A percentile compares a stretch with the other conserved stretches of the same genome.
Conservation (phyloP, 1,284 basidiomycete genomes). For the Pulchroboletus neoregius region DNA sequence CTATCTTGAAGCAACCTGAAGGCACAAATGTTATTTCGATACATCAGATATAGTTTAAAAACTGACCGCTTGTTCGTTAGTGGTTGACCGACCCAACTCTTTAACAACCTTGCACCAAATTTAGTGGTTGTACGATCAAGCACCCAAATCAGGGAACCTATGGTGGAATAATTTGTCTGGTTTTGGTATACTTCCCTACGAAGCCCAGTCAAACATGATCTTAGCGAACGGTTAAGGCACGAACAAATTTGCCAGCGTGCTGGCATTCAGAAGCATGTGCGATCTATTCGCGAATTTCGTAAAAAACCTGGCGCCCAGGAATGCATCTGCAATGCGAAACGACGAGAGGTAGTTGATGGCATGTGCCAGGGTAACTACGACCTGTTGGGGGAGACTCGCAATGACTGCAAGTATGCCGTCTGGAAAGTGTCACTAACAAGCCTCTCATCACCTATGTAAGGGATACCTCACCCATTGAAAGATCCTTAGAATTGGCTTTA, state of each 20-base stretch:
- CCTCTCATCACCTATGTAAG: not conserved
- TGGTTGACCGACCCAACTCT: constrained; percentile 85
- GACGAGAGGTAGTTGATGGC: constrained; percentile 72
- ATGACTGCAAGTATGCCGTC: constrained; percentile 61
- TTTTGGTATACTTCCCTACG: constrained; percentile 84
- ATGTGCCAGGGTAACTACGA: constrained; percentile 75
- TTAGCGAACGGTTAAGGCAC: constrained; percentile 17
- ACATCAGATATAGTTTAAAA: not conserved
- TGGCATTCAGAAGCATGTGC: constrained; percentile 87
- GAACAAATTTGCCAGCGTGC: constrained; percentile 81
- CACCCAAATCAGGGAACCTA: constrained; percentile 83
- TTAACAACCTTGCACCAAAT: constrained; percentile 83
- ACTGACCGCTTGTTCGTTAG: constrained; percentile 70
- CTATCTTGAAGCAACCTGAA: constrained; percentile 69
- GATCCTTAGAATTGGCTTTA: constrained; percentile 43
- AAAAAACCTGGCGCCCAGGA: constrained; percentile 76
- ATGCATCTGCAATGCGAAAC: constrained; percentile 74
- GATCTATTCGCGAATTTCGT: constrained; percentile 72
- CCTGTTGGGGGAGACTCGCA: constrained; percentile 68
- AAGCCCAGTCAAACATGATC: constrained; percentile 8
- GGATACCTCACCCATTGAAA: constrained; percentile 42
- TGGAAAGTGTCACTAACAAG: constrained; percentile 21
- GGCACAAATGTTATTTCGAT: constrained; percentile 2
- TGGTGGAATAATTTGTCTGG: constrained; percentile 72
- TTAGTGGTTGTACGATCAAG: constrained; percentile 84